phyloP scores from a whole-genome alignment of 1,139 yeast species.

The Hyphopichia pseudoburtonii region DNA sequence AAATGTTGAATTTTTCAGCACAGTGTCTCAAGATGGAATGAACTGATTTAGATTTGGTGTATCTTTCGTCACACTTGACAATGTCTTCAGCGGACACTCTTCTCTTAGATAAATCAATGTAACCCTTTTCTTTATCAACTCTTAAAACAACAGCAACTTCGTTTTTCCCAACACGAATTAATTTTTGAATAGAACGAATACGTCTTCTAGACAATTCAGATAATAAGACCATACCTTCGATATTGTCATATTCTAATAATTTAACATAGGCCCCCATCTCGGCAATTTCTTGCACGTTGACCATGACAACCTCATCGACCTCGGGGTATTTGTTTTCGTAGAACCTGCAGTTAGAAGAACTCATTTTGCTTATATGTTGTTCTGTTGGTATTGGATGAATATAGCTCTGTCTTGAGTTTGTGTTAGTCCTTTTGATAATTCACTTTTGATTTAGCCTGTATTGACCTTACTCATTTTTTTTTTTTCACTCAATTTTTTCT shows the following conservation, averaged over 20 bases:
- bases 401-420: not conserved
- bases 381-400: not conserved
- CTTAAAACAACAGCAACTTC: constrained; percentile 99
- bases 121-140: constrained; percentile 98
- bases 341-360: constrained; percentile 91
- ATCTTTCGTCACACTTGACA: constrained; percentile 95
- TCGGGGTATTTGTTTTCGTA: constrained; percentile 98
- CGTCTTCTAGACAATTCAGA: constrained; percentile 98
- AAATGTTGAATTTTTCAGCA: constrained; percentile 91
- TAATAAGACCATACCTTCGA: constrained; percentile 96
- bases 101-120: constrained; percentile 96
- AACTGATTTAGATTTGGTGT: constrained; percentile 94
- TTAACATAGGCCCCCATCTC: constrained; percentile 98
- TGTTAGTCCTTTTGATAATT: not conserved
- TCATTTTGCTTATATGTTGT: constrained; percentile 49
- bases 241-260: constrained; percentile 92
- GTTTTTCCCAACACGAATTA: constrained; percentile 96
- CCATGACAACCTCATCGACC: constrained; percentile 98
- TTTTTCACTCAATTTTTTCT: no score
- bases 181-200: constrained; percentile 94
- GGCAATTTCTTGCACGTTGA: constrained; percentile 96
- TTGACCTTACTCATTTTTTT: no score
- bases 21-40: constrained; percentile 97
- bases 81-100: constrained; percentile 98
- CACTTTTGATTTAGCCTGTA: no score